Percentiles rank a stretch among this genome's conserved stretches.
Conservation (phyloP, 768 basidiomycete genomes). For the Thelephora aurantiotincta region DNA sequence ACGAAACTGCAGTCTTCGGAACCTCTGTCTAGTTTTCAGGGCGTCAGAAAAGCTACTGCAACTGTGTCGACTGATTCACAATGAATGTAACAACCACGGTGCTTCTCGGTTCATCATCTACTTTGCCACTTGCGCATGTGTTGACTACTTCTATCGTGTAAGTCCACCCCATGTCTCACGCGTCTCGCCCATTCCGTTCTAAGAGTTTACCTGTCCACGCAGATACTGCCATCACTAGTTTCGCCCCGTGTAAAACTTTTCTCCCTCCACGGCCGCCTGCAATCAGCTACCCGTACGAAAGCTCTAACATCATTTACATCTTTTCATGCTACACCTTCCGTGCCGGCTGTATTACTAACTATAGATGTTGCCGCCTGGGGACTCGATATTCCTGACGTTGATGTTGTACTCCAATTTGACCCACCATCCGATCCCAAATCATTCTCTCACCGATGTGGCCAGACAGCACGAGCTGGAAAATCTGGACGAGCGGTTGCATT, state of each 20-base stretch:
- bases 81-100: conserved; percentile 45
- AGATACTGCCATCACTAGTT: no score
- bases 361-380: conserved; percentile 97
- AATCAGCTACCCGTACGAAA: no score
- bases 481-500: conserved; percentile 78
- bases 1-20: conserved; percentile 61
- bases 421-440: conserved; percentile 92
- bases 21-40: conserved; percentile 59
- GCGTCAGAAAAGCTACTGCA: conserved; percentile 81
- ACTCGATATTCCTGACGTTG: conserved; percentile 90
- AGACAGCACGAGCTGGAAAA: conserved; percentile 87
- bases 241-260: conserved; percentile 55
- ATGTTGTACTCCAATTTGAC: conserved; percentile 91
- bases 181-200: no score
- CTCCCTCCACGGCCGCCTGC: no score
- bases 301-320: no score
- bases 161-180: no score
- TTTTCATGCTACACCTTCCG: conserved; percentile 33
- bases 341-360: conserved; percentile 75
- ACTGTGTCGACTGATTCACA: conserved; percentile 55
- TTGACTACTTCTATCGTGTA: conserved; percentile 96
- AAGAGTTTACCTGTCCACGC: no score
- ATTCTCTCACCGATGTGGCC: conserved; percentile 89
- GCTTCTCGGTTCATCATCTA: conserved; percentile 89
- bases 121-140: conserved; percentile 92